These are phyloP conservation scores for Termitomyces sp. DNA, from an alignment of 768 basidiomycete genomes.

Conservation along the genomic window DNA sequence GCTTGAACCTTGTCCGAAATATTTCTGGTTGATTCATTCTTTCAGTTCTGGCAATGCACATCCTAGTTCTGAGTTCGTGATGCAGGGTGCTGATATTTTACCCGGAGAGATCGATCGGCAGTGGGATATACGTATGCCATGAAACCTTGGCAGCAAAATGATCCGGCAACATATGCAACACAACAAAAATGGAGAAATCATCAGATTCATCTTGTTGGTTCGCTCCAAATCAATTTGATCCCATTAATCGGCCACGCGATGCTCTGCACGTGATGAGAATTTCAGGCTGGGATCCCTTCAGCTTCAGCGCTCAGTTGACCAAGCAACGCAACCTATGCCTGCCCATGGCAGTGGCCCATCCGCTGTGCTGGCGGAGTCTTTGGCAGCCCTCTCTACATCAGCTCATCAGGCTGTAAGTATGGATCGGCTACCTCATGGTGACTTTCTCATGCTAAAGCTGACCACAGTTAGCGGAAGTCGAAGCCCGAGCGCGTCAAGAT, in stretches of 20 bases:
- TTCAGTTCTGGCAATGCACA: not conserved
- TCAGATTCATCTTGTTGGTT: not conserved
- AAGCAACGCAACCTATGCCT: slow-evolving; percentile 2
- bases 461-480: slow-evolving; percentile 46
- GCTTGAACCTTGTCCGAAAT: not conserved
- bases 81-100: not conserved
- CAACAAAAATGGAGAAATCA: not conserved
- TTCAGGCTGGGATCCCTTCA: not conserved
- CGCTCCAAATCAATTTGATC: not conserved
- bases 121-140: not conserved
- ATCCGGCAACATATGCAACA: not conserved
- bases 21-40: not conserved
- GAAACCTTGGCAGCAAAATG: not conserved
- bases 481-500: slow-evolving; percentile 51
- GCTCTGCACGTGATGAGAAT: slow-evolving; percentile 9
- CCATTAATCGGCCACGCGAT: slow-evolving; percentile 2
- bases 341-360: slow-evolving; percentile 13
- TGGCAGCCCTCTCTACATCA: slow-evolving; percentile 19
- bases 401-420: slow-evolving; percentile 18
- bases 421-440: not conserved
- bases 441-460: not conserved
- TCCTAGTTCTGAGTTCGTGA: not conserved
- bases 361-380: slow-evolving; percentile 16
- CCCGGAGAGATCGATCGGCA: not conserved
- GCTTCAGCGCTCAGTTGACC: not conserved